Evolutionary conservation across 2,329 filamentous ascomycete genomes (phyloP).

Genomic region (Fusarium sulawesiense): DNA sequence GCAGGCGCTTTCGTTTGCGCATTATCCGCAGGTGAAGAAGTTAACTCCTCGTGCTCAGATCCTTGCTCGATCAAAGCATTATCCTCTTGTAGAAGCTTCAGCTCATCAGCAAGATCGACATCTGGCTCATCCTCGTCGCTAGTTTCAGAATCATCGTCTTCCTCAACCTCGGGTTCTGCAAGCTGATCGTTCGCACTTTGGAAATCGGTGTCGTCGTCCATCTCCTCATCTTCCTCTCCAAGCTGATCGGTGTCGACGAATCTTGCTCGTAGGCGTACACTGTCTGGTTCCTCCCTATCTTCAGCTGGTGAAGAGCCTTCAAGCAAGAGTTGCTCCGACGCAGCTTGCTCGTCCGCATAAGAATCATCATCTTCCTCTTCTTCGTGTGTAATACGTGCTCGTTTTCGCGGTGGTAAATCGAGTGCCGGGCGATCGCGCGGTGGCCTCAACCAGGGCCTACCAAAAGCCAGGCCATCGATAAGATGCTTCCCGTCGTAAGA

Average conservation of each 20-base stretch:
- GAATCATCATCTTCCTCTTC: constrained; percentile 53
- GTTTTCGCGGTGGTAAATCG: constrained; percentile 79
- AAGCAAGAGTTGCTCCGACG: constrained; percentile 47
- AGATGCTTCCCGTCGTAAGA: constrained; percentile 81
- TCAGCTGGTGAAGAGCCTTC: constrained; percentile 44
- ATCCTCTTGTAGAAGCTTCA: constrained; percentile 42
- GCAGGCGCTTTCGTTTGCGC: background rate
- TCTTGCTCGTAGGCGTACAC: constrained; percentile 32
- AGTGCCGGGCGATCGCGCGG: constrained; percentile 73
- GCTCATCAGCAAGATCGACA: constrained; percentile 35
- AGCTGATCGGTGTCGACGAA: constrained; percentile 40
- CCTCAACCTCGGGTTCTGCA: constrained; percentile 21
- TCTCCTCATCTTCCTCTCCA: constrained; percentile 29
- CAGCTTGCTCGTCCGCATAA: constrained; percentile 49
- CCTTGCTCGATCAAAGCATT: constrained; percentile 25
- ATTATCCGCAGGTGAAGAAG: constrained; percentile 2
- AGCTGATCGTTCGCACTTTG: background rate
- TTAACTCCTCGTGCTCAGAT: constrained; percentile 7
- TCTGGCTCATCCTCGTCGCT: constrained; percentile 28
- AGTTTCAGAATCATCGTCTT: constrained; percentile 30
- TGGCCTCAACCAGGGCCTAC: constrained; percentile 73
- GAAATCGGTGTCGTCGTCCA: constrained; percentile 48
- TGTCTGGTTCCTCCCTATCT: constrained; percentile 23
- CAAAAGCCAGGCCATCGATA: constrained; percentile 87
- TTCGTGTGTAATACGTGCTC: constrained; percentile 63